Evolutionary conservation across 352 stramenopile genomes (phyloP).

Genomic region (Phytophthora brassicae): DNA sequence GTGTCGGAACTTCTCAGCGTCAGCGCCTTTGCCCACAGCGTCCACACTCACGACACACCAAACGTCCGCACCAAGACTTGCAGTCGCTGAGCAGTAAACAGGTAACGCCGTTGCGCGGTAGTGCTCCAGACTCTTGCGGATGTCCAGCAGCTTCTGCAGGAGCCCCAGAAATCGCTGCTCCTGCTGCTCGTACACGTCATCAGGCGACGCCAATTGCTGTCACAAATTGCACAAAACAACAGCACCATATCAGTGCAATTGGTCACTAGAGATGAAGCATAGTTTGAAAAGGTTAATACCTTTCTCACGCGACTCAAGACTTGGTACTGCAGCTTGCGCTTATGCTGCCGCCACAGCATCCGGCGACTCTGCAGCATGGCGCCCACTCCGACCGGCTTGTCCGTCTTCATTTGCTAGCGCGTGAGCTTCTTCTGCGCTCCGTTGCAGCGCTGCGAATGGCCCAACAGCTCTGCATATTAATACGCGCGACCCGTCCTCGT

Average conservation of each 20-base stretch:
- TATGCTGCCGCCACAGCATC: slow-evolving; percentile 58
- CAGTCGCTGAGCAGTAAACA: slow-evolving; percentile 61
- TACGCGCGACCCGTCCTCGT: slow-evolving; percentile 16
- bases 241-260: not conserved
- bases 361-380: slow-evolving; percentile 42
- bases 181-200: slow-evolving; percentile 71
- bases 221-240: not conserved
- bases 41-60: slow-evolving; percentile 77
- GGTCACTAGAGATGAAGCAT: not conserved
- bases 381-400: slow-evolving; percentile 23
- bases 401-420: slow-evolving; percentile 14
- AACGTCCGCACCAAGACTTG: slow-evolving; percentile 65
- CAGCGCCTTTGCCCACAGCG: slow-evolving; percentile 54
- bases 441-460: slow-evolving; percentile 11
- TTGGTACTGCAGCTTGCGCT: slow-evolving; percentile 62
- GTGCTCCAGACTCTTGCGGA: slow-evolving; percentile 66
- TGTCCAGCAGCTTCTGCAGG: slow-evolving; percentile 72
- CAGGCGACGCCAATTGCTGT: slow-evolving; percentile 48
- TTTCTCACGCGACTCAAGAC: slow-evolving; percentile 57
- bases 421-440: slow-evolving; percentile 8
- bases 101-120: slow-evolving; percentile 65
- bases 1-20: slow-evolving; percentile 73
- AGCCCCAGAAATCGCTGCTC: slow-evolving; percentile 70
- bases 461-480: slow-evolving; percentile 17
- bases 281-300: no score